Evolutionary conservation across 2,329 filamentous ascomycete species (phyloP).

Genomic region (Botryotinia globosa): DNA sequence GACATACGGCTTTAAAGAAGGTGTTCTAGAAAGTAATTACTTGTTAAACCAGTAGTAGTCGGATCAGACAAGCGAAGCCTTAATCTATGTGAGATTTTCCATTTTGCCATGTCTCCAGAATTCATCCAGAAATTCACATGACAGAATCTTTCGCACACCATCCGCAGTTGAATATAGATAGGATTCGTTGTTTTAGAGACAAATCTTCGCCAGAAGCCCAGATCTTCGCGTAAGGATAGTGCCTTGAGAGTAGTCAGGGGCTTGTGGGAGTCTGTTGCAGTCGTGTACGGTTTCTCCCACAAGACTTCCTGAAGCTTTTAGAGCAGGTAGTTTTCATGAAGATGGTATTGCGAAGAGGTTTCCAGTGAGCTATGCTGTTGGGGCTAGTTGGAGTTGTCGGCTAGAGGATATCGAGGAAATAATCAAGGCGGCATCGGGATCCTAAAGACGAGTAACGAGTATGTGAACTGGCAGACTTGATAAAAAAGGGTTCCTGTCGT

Average conservation of each 20-base stretch:
- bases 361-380: neutral
- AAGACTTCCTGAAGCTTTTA: neutral
- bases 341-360: neutral
- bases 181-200: constrained; percentile 60
- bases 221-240: constrained; percentile 56
- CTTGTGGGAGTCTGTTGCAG: neutral
- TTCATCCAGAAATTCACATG: constrained; percentile 56
- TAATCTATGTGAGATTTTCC: constrained; percentile 40
- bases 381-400: no score
- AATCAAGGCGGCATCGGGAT: neutral
- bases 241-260: constrained; percentile 35
- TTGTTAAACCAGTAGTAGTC: constrained; percentile 66
- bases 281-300: constrained; percentile 25
- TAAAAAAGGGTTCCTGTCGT: no score
- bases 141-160: constrained; percentile 55
- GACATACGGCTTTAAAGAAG: constrained; percentile 55
- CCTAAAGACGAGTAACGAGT: neutral
- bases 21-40: constrained; percentile 56
- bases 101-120: constrained; percentile 35
- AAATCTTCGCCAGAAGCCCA: constrained; percentile 57
- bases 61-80: constrained; percentile 76
- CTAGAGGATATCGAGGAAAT: neutral
- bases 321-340: neutral
- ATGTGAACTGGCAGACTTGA: neutral
- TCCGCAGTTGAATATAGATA: constrained; percentile 64